phyloP scores from a whole-genome alignment of 1,139 yeast genomes.

The Pichia sp. region DNA sequence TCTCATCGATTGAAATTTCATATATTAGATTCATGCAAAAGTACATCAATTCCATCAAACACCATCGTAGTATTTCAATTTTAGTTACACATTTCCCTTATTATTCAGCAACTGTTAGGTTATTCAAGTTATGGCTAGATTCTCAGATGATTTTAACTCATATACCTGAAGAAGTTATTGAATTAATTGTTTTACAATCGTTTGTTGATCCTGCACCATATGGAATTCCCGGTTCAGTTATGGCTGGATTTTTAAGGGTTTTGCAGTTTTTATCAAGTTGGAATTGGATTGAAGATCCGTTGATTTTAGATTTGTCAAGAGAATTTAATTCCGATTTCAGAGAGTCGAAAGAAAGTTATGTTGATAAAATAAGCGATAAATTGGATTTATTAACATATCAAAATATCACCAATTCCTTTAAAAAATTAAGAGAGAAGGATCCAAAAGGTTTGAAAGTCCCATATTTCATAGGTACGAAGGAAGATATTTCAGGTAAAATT shows the following conservation, averaged over 20 bases:
- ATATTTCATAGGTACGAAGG: slow-evolving; percentile 72
- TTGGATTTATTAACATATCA: slow-evolving; percentile 59
- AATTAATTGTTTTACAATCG: slow-evolving; percentile 72
- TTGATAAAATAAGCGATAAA: slow-evolving; percentile 50
- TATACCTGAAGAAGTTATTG: slow-evolving; percentile 71
- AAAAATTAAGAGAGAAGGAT: slow-evolving; percentile 61
- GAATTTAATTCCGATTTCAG: slow-evolving; percentile 25
- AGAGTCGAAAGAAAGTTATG: slow-evolving; percentile 32
- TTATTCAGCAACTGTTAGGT: slow-evolving; percentile 72
- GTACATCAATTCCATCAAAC: slow-evolving; percentile 68
- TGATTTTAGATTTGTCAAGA: slow-evolving; percentile 66
- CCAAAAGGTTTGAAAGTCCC: slow-evolving; percentile 78
- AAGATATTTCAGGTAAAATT: slow-evolving; percentile 74
- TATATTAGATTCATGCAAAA: slow-evolving; percentile 61
- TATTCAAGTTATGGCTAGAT: slow-evolving; percentile 86
- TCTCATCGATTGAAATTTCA: slow-evolving; percentile 52
- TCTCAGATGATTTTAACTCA: slow-evolving; percentile 59
- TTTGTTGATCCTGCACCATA: slow-evolving; percentile 86
- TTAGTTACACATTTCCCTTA: slow-evolving; percentile 68
- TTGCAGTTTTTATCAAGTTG: slow-evolving; percentile 67
- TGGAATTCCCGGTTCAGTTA: slow-evolving; percentile 69
- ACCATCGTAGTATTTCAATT: slow-evolving; percentile 68
- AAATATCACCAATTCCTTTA: slow-evolving; percentile 56
- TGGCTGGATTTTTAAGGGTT: slow-evolving; percentile 73
- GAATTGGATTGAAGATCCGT: slow-evolving; percentile 92